These are phyloP conservation scores for Bidens hawaiensis DNA, from an alignment of 140 eudicot genomes.

Conservation along the genomic window DNA sequence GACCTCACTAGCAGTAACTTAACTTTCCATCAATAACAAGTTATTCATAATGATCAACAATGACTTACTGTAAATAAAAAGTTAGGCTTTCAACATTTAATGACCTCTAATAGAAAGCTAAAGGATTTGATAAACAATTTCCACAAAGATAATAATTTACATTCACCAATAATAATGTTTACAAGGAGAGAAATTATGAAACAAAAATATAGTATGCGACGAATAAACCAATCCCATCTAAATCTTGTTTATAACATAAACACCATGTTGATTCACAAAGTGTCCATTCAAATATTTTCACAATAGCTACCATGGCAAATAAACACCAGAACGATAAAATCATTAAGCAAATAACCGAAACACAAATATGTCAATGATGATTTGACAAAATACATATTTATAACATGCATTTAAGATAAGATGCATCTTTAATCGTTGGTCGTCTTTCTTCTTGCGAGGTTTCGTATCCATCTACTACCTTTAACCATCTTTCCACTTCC, in stretches of 20 bases:
- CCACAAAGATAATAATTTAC: too few species aligned
- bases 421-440: conserved; percentile 1
- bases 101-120: too few species aligned
- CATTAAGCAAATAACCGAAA: background rate
- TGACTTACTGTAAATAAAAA: too few species aligned
- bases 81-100: too few species aligned
- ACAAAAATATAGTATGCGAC: too few species aligned
- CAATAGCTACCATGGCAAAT: background rate
- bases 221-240: too few species aligned
- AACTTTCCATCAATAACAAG: too few species aligned
- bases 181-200: too few species aligned
- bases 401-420: background rate
- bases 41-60: too few species aligned
- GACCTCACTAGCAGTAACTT: too few species aligned
- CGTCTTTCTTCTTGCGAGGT: conserved; percentile 46
- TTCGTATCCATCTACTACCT: conserved; percentile 54
- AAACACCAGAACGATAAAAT: background rate
- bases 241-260: background rate
- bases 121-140: too few species aligned
- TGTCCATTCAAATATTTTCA: background rate
- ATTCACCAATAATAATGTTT: too few species aligned
- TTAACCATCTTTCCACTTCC: conserved; percentile 37
- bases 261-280: background rate
- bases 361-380: background rate
- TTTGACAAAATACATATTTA: background rate